Evolutionary conservation across 768 basidiomycete genomes (phyloP), one percentile per base, ranked within the genome.

Genomic region (Stropharia rugosoannulata): DNA sequence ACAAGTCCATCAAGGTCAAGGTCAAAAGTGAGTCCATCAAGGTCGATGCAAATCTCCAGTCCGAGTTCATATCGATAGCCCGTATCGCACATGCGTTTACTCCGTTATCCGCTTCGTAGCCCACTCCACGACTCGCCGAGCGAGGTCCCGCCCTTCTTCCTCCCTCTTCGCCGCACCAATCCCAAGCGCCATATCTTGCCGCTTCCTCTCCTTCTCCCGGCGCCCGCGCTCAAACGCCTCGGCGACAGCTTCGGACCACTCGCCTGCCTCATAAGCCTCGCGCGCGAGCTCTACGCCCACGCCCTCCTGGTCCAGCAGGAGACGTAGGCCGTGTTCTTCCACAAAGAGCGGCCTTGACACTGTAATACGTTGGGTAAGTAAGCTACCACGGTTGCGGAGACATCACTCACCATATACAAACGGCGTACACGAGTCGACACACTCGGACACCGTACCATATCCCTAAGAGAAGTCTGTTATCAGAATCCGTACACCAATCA

Each of bases 401-500:
- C n/a, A 54, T 2, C 16, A 66, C 79, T 29, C 36, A 87, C 87
- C 87, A 64, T 86, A 93, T 32, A 93, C 82, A 56, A 92, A 90
- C 4, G 90, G 87, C 13, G 90, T 90, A 58, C 81, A 80, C 4
- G 86, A 76, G 62, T 90, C 87, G 15, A 91, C 81, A 57, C 87
- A 89, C 64, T 93, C 90, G 1, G 89, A 82, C 44, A 89, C 89
- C 0, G 89, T 90, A 12, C 90, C 90, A 65, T 91, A 93, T 32
- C 90, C 90, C 87, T 89, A 22, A 22, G 60, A 18, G 29, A 9
- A 40, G 25, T 44, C 55, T 19, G 57, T 41, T 39, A 47, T 32
- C 42, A 25, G 12, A 46, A 48, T 29, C 13, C n/a, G 25, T 22
- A 38, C 15, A 29, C 19, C 3, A n/a, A 54, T 36, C 50, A 47